A percentile compares a stretch with the other conserved stretches of the same genome.
Conservation (phyloP, 331 rosid species). For the Quercus phellos region DNA sequence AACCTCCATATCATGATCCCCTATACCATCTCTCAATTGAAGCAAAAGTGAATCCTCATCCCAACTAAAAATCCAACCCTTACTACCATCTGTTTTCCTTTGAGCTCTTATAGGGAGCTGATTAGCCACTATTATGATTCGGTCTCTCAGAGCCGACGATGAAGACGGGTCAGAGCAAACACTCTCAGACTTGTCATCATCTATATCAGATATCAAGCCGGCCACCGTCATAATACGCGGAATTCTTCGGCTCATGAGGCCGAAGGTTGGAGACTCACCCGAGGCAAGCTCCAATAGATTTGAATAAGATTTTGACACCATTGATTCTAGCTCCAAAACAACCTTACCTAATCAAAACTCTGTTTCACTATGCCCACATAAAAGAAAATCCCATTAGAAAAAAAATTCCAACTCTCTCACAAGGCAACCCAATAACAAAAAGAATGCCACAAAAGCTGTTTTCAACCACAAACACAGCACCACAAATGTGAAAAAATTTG, state of each 20-base stretch:
- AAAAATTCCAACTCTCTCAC: not conserved
- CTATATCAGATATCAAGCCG: conserved; percentile 57
- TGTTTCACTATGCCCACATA: conserved; percentile 11
- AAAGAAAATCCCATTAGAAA: conserved; percentile 12
- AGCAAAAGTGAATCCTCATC: conserved; percentile 68
- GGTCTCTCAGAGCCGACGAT: conserved; percentile 39
- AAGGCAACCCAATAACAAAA: not conserved
- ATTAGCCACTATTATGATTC: conserved; percentile 68
- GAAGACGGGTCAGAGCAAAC: conserved; percentile 53
- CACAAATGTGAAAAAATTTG: not conserved
- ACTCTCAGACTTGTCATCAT: conserved; percentile 45
- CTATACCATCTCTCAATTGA: conserved; percentile 65
- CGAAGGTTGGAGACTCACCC: conserved; percentile 51
- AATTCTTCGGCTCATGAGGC: conserved; percentile 41
- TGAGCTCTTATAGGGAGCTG: conserved; percentile 69
- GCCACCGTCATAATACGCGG: conserved; percentile 65
- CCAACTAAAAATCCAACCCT: conserved; percentile 60
- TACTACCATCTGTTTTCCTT: conserved; percentile 36
- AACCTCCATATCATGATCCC: conserved; percentile 64
- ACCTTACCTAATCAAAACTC: conserved; percentile 6
- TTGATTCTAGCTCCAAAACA: conserved; percentile 3
- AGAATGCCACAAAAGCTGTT: not conserved
- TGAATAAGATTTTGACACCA: conserved; percentile 71
- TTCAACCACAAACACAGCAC: not conserved
- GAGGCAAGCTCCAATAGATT: conserved; percentile 68